Base-by-base conservation (phyloP, 305 asterid species). In the Rubia balearica region DNA sequence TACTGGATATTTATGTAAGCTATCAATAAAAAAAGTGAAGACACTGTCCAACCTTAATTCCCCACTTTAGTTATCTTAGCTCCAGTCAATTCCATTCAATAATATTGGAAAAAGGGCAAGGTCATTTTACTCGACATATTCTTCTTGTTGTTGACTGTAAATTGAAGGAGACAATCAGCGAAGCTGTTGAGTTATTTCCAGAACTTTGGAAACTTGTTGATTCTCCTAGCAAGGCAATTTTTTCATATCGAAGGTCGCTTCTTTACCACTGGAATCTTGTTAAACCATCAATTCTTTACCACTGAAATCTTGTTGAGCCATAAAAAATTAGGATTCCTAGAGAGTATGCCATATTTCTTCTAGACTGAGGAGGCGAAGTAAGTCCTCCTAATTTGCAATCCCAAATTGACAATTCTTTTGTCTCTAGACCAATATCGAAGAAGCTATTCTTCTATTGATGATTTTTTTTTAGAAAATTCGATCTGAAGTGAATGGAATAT, bases 101-200 rank as follows among this genome's bases (percentile, higher is more conserved):
- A 33, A 33, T 2, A 33, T 33, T 33, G 38, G 38, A 33, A 33
- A 33, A 33, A 33, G 3, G 38, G 38, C 38, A 33, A 2, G 0
- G 38, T 3, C 5, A 33, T 33, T 33, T 33, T 33, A 33, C 38
- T 33, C 38, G 5, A 33, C 38, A 33, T 33, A 33, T 33, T 33
- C 38, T 33, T 33, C 38, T 88, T 77, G 87, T 83, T 70, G 82
- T 87, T 77, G 98, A 89, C 84, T 77, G 84, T 87, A 94, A 91
- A 83, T 87, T 91, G 85, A 98, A 86, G 87, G 98, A 91, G 81
- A 91, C 96, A 45, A 75, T 94, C 60, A 89, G 75, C 75, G 88
- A 87, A 78, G 90, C 95, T 46, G 95, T 91, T 42, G 97, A 91
- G 84, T 78, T 89, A 71, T 96, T 89, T 82, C 99, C 99, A 40